Evolutionary conservation across 306 rosid species (phyloP), one percentile per base, ranked within the genome.

Genomic region (Pyrus communis): DNA sequence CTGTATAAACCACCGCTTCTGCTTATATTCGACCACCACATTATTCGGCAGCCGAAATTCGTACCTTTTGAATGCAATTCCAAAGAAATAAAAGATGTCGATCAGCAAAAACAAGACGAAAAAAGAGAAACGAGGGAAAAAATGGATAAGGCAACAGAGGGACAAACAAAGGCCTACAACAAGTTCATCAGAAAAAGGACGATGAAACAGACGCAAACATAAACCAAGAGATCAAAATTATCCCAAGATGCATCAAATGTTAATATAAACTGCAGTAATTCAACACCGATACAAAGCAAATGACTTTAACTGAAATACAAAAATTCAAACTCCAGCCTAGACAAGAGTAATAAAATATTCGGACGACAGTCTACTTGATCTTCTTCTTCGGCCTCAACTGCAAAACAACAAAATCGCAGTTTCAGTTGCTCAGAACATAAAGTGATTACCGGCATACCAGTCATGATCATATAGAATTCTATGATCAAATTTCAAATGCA

Each of bases 381-480:
- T 89, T 91, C 89, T 91, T 91, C 92, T 89, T 91, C 3, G 94
- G 97, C 92, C 94, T 89, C 97, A 89, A 75, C 89, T 89, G 90
- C 88, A 84, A 67, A 49, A 66, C 23, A 17, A 35, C 1, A 57
- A 52, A 49, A 38, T 60, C 3, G 19, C 0, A 15, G 22, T 55
- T 43, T 73, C 21, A 76, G 65, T 9, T 8, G 7, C 15, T 2
- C 3, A 1, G 11, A 9, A 74, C 31, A 21, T 17, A 4, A 9
- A 9, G 25, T 2, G 10, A 73, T 25, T 15, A 5, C 1, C 3
- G 15, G 22, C 28, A 46, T 14, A 59, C 4, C 15, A 64, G 19
- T 31, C 35, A 65, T 3, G 2, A 11, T 43, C 17, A 23, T 30
- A 11, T 1, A 11, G 18, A 70, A 9, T 31, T 23, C 28, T 11